Conservation (phyloP, 169 alveolate genomes). For the Plasmodium berghei region DNA sequence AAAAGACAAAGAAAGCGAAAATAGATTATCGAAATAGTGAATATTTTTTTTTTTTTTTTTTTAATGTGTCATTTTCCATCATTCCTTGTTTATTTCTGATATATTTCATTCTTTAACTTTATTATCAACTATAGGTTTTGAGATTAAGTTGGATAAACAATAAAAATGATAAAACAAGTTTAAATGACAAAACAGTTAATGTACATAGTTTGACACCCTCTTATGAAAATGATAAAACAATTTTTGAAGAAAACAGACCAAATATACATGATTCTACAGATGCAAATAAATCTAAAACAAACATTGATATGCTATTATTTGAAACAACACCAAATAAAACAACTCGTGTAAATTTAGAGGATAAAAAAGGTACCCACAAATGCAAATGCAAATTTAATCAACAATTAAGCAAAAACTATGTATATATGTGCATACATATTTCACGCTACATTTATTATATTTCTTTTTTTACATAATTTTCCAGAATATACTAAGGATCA, state of each 20-base stretch:
- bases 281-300: slow-evolving; percentile 27
- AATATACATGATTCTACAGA: background rate
- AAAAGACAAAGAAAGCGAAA: no score
- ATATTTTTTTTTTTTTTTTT: no score
- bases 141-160: slow-evolving; percentile 61
- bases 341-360: slow-evolving; percentile 6
- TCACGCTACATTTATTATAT: background rate
- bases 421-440: background rate
- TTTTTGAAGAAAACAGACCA: slow-evolving; percentile 14
- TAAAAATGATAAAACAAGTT: slow-evolving; percentile 2
- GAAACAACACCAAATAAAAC: slow-evolving; percentile 56
- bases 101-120: background rate
- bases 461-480: slow-evolving; percentile 11
- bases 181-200: background rate
- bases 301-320: slow-evolving; percentile 59
- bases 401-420: background rate
- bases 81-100: no score
- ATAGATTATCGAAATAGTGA: no score
- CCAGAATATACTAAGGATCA: slow-evolving; percentile 26
- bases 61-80: no score
- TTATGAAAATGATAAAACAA: slow-evolving; percentile 25
- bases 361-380: slow-evolving; percentile 33
- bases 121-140: slow-evolving; percentile 31
- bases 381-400: background rate
- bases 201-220: background rate